A percentile compares a stretch with the other conserved stretches of the same genome.
phyloP scores from a whole-genome alignment of 768 basidiomycete genomes.

The Phaeotremella fagi region DNA sequence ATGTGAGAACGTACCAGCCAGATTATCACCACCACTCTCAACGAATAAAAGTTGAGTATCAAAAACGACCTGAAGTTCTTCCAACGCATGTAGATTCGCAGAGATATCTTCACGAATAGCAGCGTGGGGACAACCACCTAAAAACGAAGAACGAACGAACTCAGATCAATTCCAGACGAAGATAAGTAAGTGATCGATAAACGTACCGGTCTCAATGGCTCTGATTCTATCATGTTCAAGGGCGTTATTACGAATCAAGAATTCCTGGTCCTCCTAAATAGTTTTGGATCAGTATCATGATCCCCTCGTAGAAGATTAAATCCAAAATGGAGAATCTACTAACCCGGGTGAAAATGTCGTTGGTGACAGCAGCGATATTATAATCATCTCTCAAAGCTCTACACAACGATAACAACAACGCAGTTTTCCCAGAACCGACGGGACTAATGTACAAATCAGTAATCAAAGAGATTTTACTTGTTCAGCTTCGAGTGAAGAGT shows the following conservation, averaged over 20 bases:
- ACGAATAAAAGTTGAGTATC: conserved; percentile 86
- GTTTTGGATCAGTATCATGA: too few relatives aligned
- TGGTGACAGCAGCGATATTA: conserved; percentile 97
- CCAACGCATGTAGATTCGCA: conserved; percentile 92
- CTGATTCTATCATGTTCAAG: conserved; percentile 76
- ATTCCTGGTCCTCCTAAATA: conserved; percentile 80
- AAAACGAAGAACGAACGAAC: neutral
- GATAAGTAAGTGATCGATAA: neutral
- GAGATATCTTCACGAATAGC: conserved; percentile 98
- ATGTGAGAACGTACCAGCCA: conserved; percentile 57
- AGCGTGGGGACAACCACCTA: conserved; percentile 85
- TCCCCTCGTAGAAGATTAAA: neutral
- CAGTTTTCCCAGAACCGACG: conserved; percentile 97
- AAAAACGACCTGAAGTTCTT: conserved; percentile 87
- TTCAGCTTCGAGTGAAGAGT: neutral
- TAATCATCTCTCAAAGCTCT: conserved; percentile 70
- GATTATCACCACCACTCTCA: conserved; percentile 93
- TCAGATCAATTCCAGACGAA: too few relatives aligned
- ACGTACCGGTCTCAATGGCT: conserved; percentile 83
- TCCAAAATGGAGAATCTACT: neutral
- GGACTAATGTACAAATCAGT: too few relatives aligned
- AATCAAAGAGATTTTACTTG: too few relatives aligned
- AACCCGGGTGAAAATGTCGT: conserved; percentile 92
- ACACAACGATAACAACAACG: conserved; percentile 84
- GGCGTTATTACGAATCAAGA: conserved; percentile 86